A percentile compares a stretch with the other conserved stretches of the same genome.
Conservation (phyloP, 2,329 filamentous ascomycete species). For the Zymoseptoria pseudotritici region DNA sequence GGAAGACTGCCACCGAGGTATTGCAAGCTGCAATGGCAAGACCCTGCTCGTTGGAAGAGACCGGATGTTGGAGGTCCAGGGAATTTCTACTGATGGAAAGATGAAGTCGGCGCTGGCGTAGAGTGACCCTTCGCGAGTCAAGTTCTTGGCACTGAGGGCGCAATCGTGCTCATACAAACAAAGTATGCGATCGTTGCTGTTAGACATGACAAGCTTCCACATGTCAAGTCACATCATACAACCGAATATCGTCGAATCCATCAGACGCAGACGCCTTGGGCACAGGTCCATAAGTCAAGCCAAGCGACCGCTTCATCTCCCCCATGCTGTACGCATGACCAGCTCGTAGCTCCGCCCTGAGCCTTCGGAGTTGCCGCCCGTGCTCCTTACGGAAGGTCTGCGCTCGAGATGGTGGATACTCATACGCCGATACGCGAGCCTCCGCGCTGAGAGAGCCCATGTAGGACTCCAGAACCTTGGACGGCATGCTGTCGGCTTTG, state of each 20-base stretch:
- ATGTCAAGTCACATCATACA: not conserved
- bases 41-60: too few species aligned
- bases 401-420: conserved; percentile 4
- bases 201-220: not conserved
- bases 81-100: too few species aligned
- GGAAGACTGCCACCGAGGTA: too few species aligned
- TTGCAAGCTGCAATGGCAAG: too few species aligned
- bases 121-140: too few species aligned
- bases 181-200: not conserved
- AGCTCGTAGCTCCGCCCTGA: conserved; percentile 2
- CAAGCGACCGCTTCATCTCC: conserved; percentile 4
- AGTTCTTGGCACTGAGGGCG: too few species aligned
- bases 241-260: conserved; percentile 59
- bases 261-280: conserved; percentile 42
- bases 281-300: conserved; percentile 6
- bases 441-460: not conserved
- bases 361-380: not conserved
- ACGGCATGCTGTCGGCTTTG: conserved; percentile 4
- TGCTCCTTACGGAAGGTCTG: not conserved
- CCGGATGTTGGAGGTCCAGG: too few species aligned
- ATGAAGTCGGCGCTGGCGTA: too few species aligned
- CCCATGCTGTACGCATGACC: conserved; percentile 6
- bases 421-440: conserved; percentile 2
- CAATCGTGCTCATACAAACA: not conserved
- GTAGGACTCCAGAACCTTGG: conserved; percentile 3